Evolutionary conservation across 805 yeast genomes (phyloP), one percentile per base, ranked within the genome.

Genomic region (Wickerhamiella domercqiae): DNA sequence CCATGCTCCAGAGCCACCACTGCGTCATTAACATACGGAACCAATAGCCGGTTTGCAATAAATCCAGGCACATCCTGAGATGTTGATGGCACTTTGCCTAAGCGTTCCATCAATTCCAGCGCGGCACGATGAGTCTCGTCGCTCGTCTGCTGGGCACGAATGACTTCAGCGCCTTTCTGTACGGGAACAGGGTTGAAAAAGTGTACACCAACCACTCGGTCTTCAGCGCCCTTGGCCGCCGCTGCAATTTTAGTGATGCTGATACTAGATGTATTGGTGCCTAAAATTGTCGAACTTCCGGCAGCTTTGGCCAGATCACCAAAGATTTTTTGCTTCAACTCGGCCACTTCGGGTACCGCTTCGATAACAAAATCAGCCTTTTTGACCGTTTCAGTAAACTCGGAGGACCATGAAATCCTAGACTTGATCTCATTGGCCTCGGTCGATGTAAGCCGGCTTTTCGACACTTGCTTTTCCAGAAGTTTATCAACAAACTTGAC

Each of bases 111-210:
- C 16, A 60, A 50, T 35, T 42, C 57, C 25, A 55, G 35, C 5
- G 64, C 53, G 13, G 47, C 31, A 11, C 41, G 50, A 15, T 56
- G 40, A 1, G 62, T 57, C 21, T 45, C 54, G 18, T 43, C 45
- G 16, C 57, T 43, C 7, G 67, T 63, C 48, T 63, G 66, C 39
- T 60, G 42, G 7, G 64, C 66, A 3, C 50, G 41, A 37, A 62
- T 62, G 40, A 62, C 50, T 49, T 62, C 67, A 6, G 61, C 63
- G 17, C 67, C 67, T 16, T 50, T 51, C 51, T 61, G 64, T n/a
- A 57, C 62, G 1, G 66, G 66, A 9, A 63, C 67, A 11, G 67
- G 67, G 47, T 62, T 62, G 64, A 62, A 61, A 42, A 62, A 63
- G 43, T 62, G 67, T 26, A 61, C 56, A n/a, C 63, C 60, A 21